Base-by-base conservation (phyloP, 352 stramenopile genomes). In the Phytophthora tentaculata region DNA sequence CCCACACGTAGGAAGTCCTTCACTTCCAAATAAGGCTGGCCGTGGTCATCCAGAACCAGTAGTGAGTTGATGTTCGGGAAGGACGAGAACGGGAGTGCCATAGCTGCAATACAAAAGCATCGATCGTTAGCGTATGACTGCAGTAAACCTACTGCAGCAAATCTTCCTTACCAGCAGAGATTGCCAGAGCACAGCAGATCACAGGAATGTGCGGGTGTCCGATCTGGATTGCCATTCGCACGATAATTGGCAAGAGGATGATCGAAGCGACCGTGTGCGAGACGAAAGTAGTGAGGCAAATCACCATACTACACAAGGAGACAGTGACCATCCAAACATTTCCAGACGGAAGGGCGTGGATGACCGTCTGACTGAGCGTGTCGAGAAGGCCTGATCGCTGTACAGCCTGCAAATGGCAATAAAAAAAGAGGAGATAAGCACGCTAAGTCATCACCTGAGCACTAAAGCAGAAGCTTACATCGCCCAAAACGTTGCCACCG, bases 11-110 rank as follows among this genome's bases (percentile, higher is more conserved):
- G 54, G 39, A 97, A 97, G 64, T 97, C 90, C 44, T 95, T 81
- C 9, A 96, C 88, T 65, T 92, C 77, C 28, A 97, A 69, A 67
- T 96, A 97, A 13, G 86, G 81, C 55, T 95, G 83, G 14, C 90
- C 89, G 29, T 96, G 89, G 56, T 97, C 90, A 55, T 97, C 91
- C 47, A 96, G 77, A 47, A 97, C 92, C 41, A 98, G 71, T 49
- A 97, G 76, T 43, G 91, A 97, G 57, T 97, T 97, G 64, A 98
- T 96, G 72, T 98, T 98, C 14, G 91, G 92, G 74, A 98, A 97
- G 28, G 91, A 97, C 7, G 90, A 97, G 67, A 98, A 98, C 23
- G 91, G 92, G 37, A 97, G 74, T 8, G 88, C 92, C 90, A 97
- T 97, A 0, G 90, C 89, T 96, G 51, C 6, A 61, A 47, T 5